Conservation (phyloP, 2,329 filamentous ascomycete species). For the Phoma sp. region DNA sequence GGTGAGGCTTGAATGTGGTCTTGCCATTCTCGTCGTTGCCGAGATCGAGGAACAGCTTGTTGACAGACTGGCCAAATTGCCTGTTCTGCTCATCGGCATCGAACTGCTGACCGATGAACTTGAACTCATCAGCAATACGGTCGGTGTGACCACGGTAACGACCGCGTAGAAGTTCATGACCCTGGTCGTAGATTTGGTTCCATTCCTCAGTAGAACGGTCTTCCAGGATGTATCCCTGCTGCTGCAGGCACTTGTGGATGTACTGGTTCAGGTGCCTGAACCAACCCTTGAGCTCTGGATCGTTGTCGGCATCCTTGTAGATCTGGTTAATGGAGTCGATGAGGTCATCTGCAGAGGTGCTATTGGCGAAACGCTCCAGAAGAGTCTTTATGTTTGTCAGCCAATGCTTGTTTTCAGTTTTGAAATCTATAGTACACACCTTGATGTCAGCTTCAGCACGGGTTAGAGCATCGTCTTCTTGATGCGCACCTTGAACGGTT, state of each 20-base stretch:
- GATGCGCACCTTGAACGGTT: slow-evolving; percentile 76
- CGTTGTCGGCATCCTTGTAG: slow-evolving; percentile 84
- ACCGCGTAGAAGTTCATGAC: slow-evolving; percentile 84
- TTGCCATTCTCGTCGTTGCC: slow-evolving; percentile 87
- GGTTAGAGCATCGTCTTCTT: slow-evolving; percentile 68
- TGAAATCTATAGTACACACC: slow-evolving; percentile 59
- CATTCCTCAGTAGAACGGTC: slow-evolving; percentile 81
- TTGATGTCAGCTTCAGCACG: slow-evolving; percentile 81
- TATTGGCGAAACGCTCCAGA: slow-evolving; percentile 95
- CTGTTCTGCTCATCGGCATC: slow-evolving; percentile 88
- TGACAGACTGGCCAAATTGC: slow-evolving; percentile 75
- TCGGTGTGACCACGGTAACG: slow-evolving; percentile 89
- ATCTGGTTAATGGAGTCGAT: slow-evolving; percentile 85
- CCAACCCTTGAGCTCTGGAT: slow-evolving; percentile 87
- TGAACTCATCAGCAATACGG: slow-evolving; percentile 85
- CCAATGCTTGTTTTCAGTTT: slow-evolving; percentile 50
- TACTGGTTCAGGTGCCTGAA: slow-evolving; percentile 81
- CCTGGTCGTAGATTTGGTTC: slow-evolving; percentile 84
- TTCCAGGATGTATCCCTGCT: slow-evolving; percentile 90
- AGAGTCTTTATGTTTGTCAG: slow-evolving; percentile 71
- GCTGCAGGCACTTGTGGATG: slow-evolving; percentile 81
- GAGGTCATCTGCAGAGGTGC: slow-evolving; percentile 85
- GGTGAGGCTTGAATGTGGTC: slow-evolving; percentile 87
- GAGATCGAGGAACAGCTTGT: slow-evolving; percentile 89
- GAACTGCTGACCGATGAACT: slow-evolving; percentile 89